phyloP scores from a whole-genome alignment of 192 early-diverging fungal genomes.

The Cetraspora pellucida region DNA sequence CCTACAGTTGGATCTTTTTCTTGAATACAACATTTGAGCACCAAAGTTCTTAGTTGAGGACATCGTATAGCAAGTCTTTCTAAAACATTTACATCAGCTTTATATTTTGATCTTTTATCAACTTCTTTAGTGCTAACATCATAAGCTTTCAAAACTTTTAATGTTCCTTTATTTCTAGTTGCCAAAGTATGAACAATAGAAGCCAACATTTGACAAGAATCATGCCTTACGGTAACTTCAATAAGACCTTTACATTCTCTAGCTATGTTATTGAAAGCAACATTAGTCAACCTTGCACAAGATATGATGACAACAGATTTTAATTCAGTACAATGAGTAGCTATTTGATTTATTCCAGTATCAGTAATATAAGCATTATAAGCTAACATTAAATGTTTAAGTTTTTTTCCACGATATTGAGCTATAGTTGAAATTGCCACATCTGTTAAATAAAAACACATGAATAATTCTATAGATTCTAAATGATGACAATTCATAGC shows the following conservation, averaged over 20 bases:
- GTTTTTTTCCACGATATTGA: neutral
- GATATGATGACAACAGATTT: neutral
- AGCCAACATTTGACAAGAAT: conserved; percentile 5
- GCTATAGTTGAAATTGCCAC: neutral
- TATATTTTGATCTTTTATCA: neutral
- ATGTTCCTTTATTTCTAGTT: conserved; percentile 13
- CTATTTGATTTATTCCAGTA: neutral
- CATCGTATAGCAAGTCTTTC: conserved; percentile 12
- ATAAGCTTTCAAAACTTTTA: conserved; percentile 21
- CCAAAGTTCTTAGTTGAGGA: conserved; percentile 5
- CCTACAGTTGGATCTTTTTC: neutral
- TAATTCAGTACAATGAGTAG: conserved; percentile 2
- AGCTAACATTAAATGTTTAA: conserved; percentile 24
- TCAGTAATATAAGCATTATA: conserved; percentile 15
- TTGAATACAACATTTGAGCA: conserved; percentile 6
- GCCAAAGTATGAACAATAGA: conserved; percentile 19
- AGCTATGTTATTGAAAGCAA: neutral
- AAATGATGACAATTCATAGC: conserved; percentile 11
- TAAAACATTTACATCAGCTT: neutral
- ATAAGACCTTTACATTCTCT: conserved; percentile 9
- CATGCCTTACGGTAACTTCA: conserved; percentile 6
- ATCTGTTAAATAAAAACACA: conserved; percentile 21
- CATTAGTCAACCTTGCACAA: neutral
- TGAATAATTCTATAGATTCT: conserved; percentile 14
- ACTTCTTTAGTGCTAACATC: neutral